Conservation (phyloP, 257 asterid genomes). For the Fraxinus quadrangulata region DNA sequence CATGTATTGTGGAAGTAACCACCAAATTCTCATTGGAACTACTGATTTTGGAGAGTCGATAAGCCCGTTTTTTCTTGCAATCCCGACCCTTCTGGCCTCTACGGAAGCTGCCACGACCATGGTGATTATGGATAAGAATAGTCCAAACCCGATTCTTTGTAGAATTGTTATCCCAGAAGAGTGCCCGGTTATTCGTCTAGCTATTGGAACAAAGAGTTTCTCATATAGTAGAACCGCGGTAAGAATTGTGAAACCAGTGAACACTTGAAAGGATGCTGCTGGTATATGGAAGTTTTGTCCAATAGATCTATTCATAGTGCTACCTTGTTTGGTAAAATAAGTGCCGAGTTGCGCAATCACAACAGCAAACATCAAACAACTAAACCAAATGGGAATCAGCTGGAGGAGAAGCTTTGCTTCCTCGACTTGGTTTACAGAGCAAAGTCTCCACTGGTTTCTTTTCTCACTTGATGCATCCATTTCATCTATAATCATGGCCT, state of each 20-base stretch:
- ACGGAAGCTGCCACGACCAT: constrained; percentile 52
- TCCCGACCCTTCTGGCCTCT: constrained; percentile 36
- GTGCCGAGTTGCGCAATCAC: constrained; percentile 54
- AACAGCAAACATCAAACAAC: constrained; percentile 50
- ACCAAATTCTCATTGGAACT: constrained; percentile 54
- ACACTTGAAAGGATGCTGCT: constrained; percentile 60
- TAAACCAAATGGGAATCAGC: constrained; percentile 60
- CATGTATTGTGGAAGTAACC: constrained; percentile 59
- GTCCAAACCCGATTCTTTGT: constrained; percentile 57
- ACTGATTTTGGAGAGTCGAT: constrained; percentile 32
- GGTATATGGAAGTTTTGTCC: constrained; percentile 41
- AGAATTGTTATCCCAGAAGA: constrained; percentile 60
- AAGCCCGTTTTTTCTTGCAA: constrained; percentile 34
- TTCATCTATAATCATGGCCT: constrained; percentile 45
- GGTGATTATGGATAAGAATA: constrained; percentile 33
- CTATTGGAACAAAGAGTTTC: constrained; percentile 43
- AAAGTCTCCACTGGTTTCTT: constrained; percentile 52
- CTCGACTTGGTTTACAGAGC: constrained; percentile 51
- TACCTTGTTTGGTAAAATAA: constrained; percentile 63
- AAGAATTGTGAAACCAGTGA: constrained; percentile 58
- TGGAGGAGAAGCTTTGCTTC: constrained; percentile 63
- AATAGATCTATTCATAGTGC: constrained; percentile 43
- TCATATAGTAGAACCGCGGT: constrained; percentile 38
- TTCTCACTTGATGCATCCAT: constrained; percentile 41
- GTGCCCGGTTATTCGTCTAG: constrained; percentile 43